A percentile compares a stretch with the other conserved stretches of the same genome.
phyloP scores from a whole-genome alignment of 495 filamentous ascomycete species.

The Aspergillus sclerotiicarbonarius region DNA sequence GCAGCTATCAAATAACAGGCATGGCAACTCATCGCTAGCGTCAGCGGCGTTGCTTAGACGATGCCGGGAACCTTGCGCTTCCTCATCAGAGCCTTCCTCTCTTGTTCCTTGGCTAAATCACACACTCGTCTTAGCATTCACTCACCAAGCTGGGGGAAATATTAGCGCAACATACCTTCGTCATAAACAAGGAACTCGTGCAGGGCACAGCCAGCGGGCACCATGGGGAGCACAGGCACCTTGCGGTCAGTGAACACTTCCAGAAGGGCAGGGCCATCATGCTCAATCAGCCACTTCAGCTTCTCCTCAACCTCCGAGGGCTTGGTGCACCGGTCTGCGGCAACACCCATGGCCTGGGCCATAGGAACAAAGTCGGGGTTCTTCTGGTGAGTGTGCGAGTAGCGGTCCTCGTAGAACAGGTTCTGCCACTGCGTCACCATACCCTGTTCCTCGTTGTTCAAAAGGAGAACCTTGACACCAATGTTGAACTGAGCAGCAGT shows the following conservation, averaged over 20 bases:
- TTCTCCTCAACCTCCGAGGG: slow-evolving; percentile 71
- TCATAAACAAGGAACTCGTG: slow-evolving; percentile 96
- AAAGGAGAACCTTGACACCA: slow-evolving; percentile 82
- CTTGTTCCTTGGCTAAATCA: slow-evolving; percentile 65
- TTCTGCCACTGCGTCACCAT: slow-evolving; percentile 98
- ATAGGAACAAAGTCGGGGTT: slow-evolving; percentile 88
- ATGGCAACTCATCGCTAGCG: slow-evolving; percentile 16
- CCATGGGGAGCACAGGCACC: slow-evolving; percentile 98
- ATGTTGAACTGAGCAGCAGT: slow-evolving; percentile 91
- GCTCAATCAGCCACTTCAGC: slow-evolving; percentile 85
- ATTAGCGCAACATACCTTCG: slow-evolving; percentile 51
- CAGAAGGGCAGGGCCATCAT: slow-evolving; percentile 73
- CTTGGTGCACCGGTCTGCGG: slow-evolving; percentile 61
- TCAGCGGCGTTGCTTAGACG: slow-evolving; percentile 22
- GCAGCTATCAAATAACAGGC: slow-evolving; percentile 17
- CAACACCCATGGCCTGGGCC: slow-evolving; percentile 78
- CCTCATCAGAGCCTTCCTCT: slow-evolving; percentile 69
- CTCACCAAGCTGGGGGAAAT: not conserved
- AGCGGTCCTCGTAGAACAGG: slow-evolving; percentile 89
- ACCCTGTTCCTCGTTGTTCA: slow-evolving; percentile 93
- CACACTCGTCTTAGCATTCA: slow-evolving; percentile 24
- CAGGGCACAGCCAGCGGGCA: slow-evolving; percentile 78
- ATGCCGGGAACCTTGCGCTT: slow-evolving; percentile 53
- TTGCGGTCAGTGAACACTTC: slow-evolving; percentile 71
- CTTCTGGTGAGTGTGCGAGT: slow-evolving; percentile 85